Percentiles rank a stretch among this genome's conserved stretches.
Evolutionary conservation across 768 basidiomycete genomes (phyloP).

Genomic region (Termitomyces sp.): DNA sequence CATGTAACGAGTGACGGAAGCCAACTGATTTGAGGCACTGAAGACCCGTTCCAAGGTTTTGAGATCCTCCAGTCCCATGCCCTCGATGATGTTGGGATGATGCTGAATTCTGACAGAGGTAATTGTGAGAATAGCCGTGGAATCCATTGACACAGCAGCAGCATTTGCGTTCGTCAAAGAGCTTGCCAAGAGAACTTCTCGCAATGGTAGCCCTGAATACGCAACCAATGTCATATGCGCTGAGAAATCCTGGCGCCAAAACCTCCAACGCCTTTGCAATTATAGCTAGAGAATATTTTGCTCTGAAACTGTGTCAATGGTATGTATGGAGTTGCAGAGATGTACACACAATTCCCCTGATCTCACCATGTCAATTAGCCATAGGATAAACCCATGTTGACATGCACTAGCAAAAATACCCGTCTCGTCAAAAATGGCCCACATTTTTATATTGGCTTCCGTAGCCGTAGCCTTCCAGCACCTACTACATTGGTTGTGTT

Average conservation of each 20-base stretch:
- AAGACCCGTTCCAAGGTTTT: conserved; percentile 29
- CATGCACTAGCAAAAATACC: conserved; percentile 34
- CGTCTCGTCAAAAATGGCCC: conserved; percentile 31
- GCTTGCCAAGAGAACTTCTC: conserved; percentile 14
- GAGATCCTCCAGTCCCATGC: conserved; percentile 31
- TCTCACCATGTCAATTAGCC: conserved; percentile 27
- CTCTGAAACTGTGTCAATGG: conserved; percentile 14
- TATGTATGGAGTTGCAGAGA: not conserved
- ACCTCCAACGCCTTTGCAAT: conserved; percentile 20
- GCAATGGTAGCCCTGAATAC: conserved; percentile 16
- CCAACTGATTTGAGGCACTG: conserved; percentile 24
- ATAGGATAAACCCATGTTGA: conserved; percentile 26
- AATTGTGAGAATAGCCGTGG: not conserved
- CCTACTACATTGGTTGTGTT: conserved; percentile 18
- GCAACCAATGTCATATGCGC: conserved; percentile 27
- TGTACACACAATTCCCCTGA: conserved; percentile 33
- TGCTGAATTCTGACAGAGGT: conserved; percentile 24
- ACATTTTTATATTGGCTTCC: conserved; percentile 27
- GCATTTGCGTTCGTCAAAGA: conserved; percentile 13
- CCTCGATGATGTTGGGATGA: conserved; percentile 26
- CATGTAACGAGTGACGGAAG: conserved; percentile 6
- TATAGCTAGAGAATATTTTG: conserved; percentile 23
- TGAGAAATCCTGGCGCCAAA: conserved; percentile 6
- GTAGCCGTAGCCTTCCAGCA: conserved; percentile 26
- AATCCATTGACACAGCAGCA: not conserved